Conservation (phyloP, 2,329 filamentous ascomycete genomes). For the Neoscytalidium dimidiatum region DNA sequence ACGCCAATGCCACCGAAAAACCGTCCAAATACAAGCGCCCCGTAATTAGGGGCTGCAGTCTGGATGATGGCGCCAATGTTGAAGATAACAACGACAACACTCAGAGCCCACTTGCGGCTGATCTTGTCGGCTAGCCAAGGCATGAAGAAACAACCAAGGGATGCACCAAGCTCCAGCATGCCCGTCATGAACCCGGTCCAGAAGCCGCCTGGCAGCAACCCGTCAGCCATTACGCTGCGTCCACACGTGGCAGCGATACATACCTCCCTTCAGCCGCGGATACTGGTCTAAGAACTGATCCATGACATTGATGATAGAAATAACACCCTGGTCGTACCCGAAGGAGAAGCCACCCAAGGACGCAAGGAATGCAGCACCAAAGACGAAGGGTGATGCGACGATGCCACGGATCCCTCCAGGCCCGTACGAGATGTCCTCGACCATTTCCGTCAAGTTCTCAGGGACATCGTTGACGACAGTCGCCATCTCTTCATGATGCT, state of each 20-base stretch:
- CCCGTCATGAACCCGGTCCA: conserved; percentile 45
- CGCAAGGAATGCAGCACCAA: conserved; percentile 47
- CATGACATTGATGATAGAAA: conserved; percentile 49
- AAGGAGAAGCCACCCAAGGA: conserved; percentile 45
- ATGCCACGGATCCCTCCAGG: conserved; percentile 34
- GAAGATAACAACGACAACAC: conserved; percentile 48
- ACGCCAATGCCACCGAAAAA: conserved; percentile 35
- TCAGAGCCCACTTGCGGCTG: conserved; percentile 47
- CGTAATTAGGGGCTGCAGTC: conserved; percentile 30
- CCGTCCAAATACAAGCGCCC: conserved; percentile 33
- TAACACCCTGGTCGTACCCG: conserved; percentile 30
- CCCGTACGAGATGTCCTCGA: conserved; percentile 29
- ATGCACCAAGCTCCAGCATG: conserved; percentile 46
- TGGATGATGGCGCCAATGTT: conserved; percentile 47
- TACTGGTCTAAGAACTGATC: conserved; percentile 45
- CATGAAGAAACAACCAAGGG: conserved; percentile 38
- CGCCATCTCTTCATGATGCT: neutral
- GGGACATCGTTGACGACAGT: neutral
- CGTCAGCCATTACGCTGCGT: neutral
- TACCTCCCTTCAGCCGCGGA: conserved; percentile 30
- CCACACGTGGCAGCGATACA: neutral
- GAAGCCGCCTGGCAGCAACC: conserved; percentile 27
- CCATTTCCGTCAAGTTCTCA: neutral
- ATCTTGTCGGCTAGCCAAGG: conserved; percentile 44
- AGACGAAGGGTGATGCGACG: conserved; percentile 41